A percentile compares a stretch with the other conserved stretches of the same genome.
phyloP scores from a whole-genome alignment of 2,329 filamentous ascomycete genomes.

The Tolypocladium sp. region DNA sequence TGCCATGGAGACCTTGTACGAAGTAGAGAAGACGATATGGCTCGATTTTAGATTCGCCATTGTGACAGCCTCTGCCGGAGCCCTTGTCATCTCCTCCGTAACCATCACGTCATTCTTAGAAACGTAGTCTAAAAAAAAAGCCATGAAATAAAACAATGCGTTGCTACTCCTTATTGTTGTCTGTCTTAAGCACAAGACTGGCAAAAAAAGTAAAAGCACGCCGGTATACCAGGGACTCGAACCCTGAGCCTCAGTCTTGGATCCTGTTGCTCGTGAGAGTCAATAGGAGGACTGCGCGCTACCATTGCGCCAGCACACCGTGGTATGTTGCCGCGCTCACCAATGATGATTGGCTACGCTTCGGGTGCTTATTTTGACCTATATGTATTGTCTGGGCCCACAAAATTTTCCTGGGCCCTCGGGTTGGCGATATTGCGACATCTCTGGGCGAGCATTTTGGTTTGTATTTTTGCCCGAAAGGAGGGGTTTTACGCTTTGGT shows the following conservation, averaged over 20 bases:
- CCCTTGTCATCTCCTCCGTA: too few relatives aligned
- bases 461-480: too few relatives aligned
- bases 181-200: too few relatives aligned
- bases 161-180: too few relatives aligned
- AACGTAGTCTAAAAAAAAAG: too few relatives aligned
- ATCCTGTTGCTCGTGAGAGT: neutral
- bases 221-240: conserved; percentile 28
- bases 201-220: neutral
- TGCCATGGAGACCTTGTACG: neutral
- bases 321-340: neutral
- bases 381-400: neutral
- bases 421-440: too few relatives aligned
- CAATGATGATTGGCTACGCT: conserved; percentile 11
- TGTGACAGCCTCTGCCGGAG: too few relatives aligned
- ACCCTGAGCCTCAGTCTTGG: conserved; percentile 28
- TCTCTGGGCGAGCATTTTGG: too few relatives aligned
- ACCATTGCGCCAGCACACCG: conserved; percentile 27
- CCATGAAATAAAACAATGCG: too few relatives aligned
- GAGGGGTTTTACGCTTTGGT: too few relatives aligned
- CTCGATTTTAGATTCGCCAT: neutral
- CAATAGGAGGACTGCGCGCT: conserved; percentile 28
- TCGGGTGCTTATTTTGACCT: neutral
- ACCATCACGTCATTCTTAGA: too few relatives aligned
- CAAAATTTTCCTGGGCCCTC: neutral
- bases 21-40: neutral